These are phyloP conservation scores for Alternaria brassicae DNA, from an alignment of 2,329 filamentous ascomycete species.

Conservation along the genomic window DNA sequence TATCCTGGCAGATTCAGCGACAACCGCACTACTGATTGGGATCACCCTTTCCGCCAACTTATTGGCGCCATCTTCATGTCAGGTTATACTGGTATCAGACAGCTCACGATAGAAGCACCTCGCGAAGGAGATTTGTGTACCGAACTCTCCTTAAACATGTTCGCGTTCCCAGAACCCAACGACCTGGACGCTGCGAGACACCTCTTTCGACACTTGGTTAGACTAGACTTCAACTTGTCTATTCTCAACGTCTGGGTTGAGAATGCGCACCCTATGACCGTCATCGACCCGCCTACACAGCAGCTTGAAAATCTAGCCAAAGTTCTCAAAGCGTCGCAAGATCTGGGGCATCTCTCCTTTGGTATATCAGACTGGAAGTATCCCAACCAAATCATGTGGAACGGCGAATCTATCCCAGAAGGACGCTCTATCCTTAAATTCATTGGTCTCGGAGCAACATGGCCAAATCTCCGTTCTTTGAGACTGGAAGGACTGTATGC, in stretches of 20 bases:
- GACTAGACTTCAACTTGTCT: slow-evolving; percentile 26
- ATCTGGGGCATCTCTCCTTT: slow-evolving; percentile 29
- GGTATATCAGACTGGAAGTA: slow-evolving; percentile 19
- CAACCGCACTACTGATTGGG: neutral
- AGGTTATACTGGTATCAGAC: slow-evolving; percentile 30
- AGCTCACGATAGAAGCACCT: slow-evolving; percentile 23
- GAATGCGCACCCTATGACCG: neutral
- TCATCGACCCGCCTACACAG: neutral
- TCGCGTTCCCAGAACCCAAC: slow-evolving; percentile 20
- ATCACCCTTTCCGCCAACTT: slow-evolving; percentile 39
- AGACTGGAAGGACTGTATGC: slow-evolving; percentile 31
- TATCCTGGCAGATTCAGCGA: neutral
- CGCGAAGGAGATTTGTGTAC: slow-evolving; percentile 2
- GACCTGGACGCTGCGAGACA: slow-evolving; percentile 29
- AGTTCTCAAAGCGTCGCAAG: slow-evolving; percentile 24
- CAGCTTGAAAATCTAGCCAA: slow-evolving; percentile 25
- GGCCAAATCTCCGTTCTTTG: slow-evolving; percentile 32
- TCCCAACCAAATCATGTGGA: slow-evolving; percentile 5
- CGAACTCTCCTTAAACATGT: slow-evolving; percentile 26
- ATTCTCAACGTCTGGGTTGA: neutral
- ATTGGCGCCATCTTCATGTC: slow-evolving; percentile 34
- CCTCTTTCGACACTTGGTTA: slow-evolving; percentile 32
- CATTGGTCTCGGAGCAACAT: slow-evolving; percentile 29
- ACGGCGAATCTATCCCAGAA: neutral
- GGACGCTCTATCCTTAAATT: slow-evolving; percentile 11